Evolutionary conservation across 1,139 yeast species (phyloP), one percentile per base, ranked within the genome.

Genomic region (Kazachstania sp.): DNA sequence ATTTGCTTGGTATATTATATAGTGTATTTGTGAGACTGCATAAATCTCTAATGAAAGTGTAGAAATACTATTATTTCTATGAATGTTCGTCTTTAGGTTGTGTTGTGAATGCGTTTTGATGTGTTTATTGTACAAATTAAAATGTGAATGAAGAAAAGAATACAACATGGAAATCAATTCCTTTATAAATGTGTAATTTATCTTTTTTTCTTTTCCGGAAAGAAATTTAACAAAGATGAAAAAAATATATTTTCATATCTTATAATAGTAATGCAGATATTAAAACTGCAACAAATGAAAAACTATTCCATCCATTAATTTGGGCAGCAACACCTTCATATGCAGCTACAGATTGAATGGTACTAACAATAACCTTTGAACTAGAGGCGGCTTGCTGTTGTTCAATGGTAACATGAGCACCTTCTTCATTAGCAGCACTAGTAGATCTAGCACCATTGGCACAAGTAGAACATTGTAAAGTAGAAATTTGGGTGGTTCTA

Each of bases 291-390:
- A 23, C 28, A 9, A 32, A 32, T 32, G 36, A 32, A 1, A 32
- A 15, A 32, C 36, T 32, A 9, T 32, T 32, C 36, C 36, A 32
- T 16, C 36, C 36, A 32, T 12, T 32, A 9, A 32, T 4, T 15
- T 32, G 36, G 23, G 45, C 39, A 20, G 45, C 41, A 18, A 31
- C 26, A 15, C 39, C 36, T 39, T 48, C 47, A 20, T 41, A 32
- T 11, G 41, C 43, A 34, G 49, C 37, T 19, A 46, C 37, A 29
- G 31, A 29, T 12, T 28, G 15, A 34, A 32, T 35, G 13, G 42
- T n/a, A 15, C 36, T 32, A 15, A 32, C 15, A 18, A 32, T 23
- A 23, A 9, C 28, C 28, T 23, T 23, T 3, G 36, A 32, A 32
- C 38, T 36, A 20, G 38, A 16, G 4, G 38, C 18, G 13, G 16